Evolutionary conservation across 2,329 filamentous ascomycete species (phyloP), one percentile per base, ranked within the genome.

Genomic region (Grosmannia huntii): DNA sequence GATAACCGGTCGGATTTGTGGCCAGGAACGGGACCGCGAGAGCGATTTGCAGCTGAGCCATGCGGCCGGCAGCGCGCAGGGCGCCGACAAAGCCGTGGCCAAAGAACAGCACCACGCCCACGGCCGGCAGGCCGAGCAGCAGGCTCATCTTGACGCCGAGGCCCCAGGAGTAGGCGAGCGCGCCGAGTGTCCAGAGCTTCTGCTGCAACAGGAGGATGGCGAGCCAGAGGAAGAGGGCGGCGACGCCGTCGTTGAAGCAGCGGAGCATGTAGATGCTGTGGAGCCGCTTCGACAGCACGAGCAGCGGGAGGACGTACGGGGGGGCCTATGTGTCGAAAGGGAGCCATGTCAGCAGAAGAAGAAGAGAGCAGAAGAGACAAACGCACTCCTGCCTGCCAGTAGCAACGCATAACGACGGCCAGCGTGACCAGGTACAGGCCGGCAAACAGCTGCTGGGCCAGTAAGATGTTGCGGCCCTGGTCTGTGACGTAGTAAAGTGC

Each of bases 61-160:
- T 90, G 49, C 92, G 74, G 69, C 81, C 76, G 2, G 83, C 87
- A 64, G 90, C 79, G 36, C 79, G 80, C 50, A 96, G 68, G 60
- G 85, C 83, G 55, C 80, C 76, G 57, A 74, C 69, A 58, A 89
- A 77, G 0, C 90, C 89, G 59, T 85, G 73, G 16, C 83, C 86
- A 56, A 95, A 81, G 61, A 95, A 82, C 41, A 95, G 76, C 38
- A 95, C 74, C 10, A 90, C 71, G 0, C 82, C 90, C 56, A 97
- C 79, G 0, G 89, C 90, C 0, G 94, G 94, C 49, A 95, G 79
- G 9, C 85, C 82, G 48, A 99, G 78, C 49, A 99, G 77, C 54
- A 96, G 71, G 16, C 88, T 89, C 94, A 99, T 99, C 74, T 99
- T 99, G 65, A 94, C 83, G n/a, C 89, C 90, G 14, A 99, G 72